These are phyloP conservation scores for Aquanectria penicillioides DNA, from an alignment of 2,329 filamentous ascomycete species.

Conservation along the genomic window DNA sequence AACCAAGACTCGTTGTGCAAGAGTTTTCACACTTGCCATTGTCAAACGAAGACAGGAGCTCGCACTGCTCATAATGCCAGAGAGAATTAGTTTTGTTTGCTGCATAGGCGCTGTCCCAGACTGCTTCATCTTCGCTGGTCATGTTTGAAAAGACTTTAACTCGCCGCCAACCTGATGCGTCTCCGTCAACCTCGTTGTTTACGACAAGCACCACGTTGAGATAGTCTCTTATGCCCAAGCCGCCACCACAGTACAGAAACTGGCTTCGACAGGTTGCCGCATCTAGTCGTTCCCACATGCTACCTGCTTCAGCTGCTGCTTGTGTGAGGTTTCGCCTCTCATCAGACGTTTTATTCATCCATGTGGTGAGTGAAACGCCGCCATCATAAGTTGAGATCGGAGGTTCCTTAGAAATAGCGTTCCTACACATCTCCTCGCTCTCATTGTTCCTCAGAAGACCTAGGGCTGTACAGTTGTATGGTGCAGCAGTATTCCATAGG, in stretches of 20 bases:
- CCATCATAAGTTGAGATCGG: background rate
- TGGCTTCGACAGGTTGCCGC: background rate
- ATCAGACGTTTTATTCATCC: conserved; percentile 2
- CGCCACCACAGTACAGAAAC: background rate
- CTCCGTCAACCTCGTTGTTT: background rate
- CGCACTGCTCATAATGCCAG: background rate
- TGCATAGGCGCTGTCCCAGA: background rate
- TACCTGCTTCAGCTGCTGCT: background rate
- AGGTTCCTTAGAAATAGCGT: background rate
- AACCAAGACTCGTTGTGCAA: background rate
- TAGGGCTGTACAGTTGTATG: background rate
- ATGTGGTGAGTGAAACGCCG: background rate
- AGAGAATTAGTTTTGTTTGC: background rate
- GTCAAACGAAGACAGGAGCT: background rate
- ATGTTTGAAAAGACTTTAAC: background rate
- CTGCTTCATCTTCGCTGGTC: background rate
- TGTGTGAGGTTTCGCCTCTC: background rate
- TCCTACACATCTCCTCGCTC: background rate
- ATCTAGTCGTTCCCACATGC: background rate
- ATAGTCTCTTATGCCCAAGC: background rate
- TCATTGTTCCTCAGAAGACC: background rate
- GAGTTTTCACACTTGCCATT: conserved; percentile 1
- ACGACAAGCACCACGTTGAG: background rate
- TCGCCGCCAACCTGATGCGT: background rate
- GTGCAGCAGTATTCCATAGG: conserved; percentile 4